A percentile compares a stretch with the other conserved stretches of the same genome.
phyloP scores from a whole-genome alignment of 2,329 filamentous ascomycete species.

The Arthrocladium fulminans region DNA sequence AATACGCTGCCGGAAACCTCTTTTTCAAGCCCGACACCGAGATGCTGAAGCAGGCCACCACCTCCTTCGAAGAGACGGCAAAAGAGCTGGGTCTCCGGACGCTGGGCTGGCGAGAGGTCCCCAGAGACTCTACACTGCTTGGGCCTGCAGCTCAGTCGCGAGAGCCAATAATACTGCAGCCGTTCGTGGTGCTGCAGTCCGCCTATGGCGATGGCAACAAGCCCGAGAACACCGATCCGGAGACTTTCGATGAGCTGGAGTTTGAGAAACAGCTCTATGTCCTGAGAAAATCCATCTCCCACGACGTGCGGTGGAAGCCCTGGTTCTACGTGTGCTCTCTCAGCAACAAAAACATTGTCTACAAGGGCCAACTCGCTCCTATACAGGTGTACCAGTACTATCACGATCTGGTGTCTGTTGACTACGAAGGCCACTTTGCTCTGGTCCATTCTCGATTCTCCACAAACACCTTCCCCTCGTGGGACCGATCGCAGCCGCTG shows the following conservation, averaged over 20 bases:
- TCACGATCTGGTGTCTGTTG: conserved; percentile 90
- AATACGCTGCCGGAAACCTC: conserved; percentile 94
- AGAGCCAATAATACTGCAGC: conserved; percentile 91
- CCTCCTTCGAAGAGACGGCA: conserved; percentile 89
- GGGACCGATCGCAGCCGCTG: conserved; percentile 92
- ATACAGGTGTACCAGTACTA: conserved; percentile 98
- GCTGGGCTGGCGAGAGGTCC: conserved; percentile 91
- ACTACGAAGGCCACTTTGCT: conserved; percentile 95
- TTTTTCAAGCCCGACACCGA: conserved; percentile 98
- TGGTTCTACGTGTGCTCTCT: conserved; percentile 98
- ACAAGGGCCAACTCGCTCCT: conserved; percentile 92
- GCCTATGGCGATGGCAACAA: conserved; percentile 74
- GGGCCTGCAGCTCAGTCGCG: conserved; percentile 87
- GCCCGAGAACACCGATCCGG: conserved; percentile 67
- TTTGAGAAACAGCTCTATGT: conserved; percentile 94
- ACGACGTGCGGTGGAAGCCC: conserved; percentile 90
- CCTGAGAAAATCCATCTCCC: conserved; percentile 86
- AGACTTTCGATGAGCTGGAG: conserved; percentile 70
- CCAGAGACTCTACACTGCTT: conserved; percentile 83
- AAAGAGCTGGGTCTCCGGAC: conserved; percentile 79
- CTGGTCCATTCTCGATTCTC: conserved; percentile 96
- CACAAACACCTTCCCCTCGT: conserved; percentile 96
- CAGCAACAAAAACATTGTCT: conserved; percentile 97
- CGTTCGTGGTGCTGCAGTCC: conserved; percentile 80
- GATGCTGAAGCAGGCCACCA: conserved; percentile 79